phyloP scores from a whole-genome alignment of 495 filamentous ascomycete species.

The Elasticomyces elasticus region DNA sequence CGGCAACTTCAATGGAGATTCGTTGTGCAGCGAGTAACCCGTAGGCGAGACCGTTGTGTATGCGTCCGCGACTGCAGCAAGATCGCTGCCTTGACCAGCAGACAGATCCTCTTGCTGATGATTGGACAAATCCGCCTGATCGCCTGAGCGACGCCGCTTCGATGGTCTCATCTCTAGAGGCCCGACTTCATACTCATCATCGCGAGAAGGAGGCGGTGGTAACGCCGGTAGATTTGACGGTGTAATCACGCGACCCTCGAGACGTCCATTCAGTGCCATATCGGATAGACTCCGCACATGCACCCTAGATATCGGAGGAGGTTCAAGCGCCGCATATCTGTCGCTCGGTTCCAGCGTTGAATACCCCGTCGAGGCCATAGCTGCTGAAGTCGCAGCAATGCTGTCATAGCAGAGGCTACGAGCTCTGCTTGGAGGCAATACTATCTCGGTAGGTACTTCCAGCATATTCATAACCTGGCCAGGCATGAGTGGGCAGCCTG shows the following conservation, averaged over 20 bases:
- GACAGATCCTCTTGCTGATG: not conserved
- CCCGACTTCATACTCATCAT: not conserved
- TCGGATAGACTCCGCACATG: constrained; percentile 20
- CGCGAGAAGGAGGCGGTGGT: not conserved
- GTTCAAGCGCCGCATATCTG: constrained; percentile 13
- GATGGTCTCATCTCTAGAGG: not conserved
- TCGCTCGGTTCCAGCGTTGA: constrained; percentile 17
- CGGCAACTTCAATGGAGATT: not conserved
- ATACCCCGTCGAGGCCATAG: not conserved
- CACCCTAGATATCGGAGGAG: constrained; percentile 17
- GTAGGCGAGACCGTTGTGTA: not conserved
- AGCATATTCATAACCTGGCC: constrained; percentile 78
- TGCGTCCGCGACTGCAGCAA: not conserved
- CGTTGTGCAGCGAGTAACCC: not conserved
- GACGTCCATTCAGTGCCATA: constrained; percentile 10
- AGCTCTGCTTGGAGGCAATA: constrained; percentile 10
- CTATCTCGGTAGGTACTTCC: constrained; percentile 58
- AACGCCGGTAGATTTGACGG: not conserved
- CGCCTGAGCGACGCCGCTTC: constrained; percentile 1
- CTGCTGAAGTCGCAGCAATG: not conserved
- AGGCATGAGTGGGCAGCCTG: constrained; percentile 72
- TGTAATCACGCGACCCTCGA: not conserved
- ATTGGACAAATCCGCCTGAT: not conserved
- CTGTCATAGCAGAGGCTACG: constrained; percentile 5
- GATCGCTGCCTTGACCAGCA: not conserved